Percentiles rank a stretch among this genome's conserved stretches.
These are phyloP conservation scores for Tieghemostelium lacteum DNA, from an alignment of 78 protist genomes.

Conservation along the genomic window DNA sequence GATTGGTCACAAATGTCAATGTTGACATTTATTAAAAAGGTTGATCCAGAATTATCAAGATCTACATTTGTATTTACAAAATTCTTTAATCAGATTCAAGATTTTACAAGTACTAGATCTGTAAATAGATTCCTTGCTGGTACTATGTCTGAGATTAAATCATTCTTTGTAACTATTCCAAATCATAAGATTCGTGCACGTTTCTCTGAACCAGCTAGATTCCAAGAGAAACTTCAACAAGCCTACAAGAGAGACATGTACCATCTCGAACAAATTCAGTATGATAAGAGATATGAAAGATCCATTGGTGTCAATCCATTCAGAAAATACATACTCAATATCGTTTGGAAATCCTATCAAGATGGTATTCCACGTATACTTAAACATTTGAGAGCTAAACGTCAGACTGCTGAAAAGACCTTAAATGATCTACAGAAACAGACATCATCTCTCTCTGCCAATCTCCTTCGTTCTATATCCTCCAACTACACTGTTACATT, in stretches of 20 bases:
- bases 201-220: constrained; percentile 52
- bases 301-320: constrained; percentile 78
- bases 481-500: constrained; percentile 80
- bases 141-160: constrained; percentile 77
- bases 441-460: constrained; percentile 29
- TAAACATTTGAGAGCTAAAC: constrained; percentile 57
- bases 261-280: constrained; percentile 76
- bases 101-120: constrained; percentile 57
- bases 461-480: constrained; percentile 65
- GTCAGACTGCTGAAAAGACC: constrained; percentile 45
- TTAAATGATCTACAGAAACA: constrained; percentile 58
- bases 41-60: constrained; percentile 74
- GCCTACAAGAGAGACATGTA: constrained; percentile 76
- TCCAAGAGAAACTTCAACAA: constrained; percentile 74
- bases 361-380: constrained; percentile 79
- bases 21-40: constrained; percentile 51
- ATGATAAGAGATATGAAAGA: constrained; percentile 84
- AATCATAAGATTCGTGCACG: constrained; percentile 67
- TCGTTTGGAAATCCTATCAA: constrained; percentile 72
- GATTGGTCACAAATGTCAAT: constrained; percentile 73
- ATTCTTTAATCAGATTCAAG: constrained; percentile 68
- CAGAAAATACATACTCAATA: constrained; percentile 64
- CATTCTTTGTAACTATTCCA: constrained; percentile 84
- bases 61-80: constrained; percentile 78
- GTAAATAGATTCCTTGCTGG: constrained; percentile 69